Conservation (phyloP, 139 green algal genomes). For the Chlorella sp. region DNA sequence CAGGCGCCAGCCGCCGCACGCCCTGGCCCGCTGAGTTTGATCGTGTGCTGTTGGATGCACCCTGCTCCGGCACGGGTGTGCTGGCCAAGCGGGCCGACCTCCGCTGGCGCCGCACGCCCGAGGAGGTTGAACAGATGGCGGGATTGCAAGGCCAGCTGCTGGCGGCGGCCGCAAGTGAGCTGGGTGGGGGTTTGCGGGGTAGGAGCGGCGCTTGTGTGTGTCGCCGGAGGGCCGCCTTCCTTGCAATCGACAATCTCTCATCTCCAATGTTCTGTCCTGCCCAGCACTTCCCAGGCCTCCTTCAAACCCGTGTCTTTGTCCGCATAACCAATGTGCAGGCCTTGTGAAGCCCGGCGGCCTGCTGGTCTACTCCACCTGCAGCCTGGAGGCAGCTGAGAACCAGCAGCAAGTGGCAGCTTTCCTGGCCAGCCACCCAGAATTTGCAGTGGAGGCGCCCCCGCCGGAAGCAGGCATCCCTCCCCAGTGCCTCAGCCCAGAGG, state of each 20-base stretch:
- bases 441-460: slow-evolving; percentile 31
- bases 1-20: no score
- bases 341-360: slow-evolving; percentile 83
- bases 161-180: slow-evolving; percentile 58
- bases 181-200: no score
- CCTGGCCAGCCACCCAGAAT: slow-evolving; percentile 47
- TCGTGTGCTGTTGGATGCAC: slow-evolving; percentile 89
- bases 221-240: no score
- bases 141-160: slow-evolving; percentile 76
- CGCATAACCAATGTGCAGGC: no score
- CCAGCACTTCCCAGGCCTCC: no score
- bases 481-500: slow-evolving; percentile 56
- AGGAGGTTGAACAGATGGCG: slow-evolving; percentile 57
- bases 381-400: slow-evolving; percentile 54
- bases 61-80: slow-evolving; percentile 91
- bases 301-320: no score
- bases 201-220: no score
- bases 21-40: slow-evolving; percentile 63
- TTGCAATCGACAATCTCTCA: no score
- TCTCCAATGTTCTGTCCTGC: no score
- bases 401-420: slow-evolving; percentile 47
- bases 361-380: slow-evolving; percentile 93
- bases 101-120: slow-evolving; percentile 77
- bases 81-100: slow-evolving; percentile 90
- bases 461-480: not conserved